These are phyloP conservation scores for Cadophora malorum DNA, from an alignment of 2,329 filamentous ascomycete genomes.

Conservation along the genomic window DNA sequence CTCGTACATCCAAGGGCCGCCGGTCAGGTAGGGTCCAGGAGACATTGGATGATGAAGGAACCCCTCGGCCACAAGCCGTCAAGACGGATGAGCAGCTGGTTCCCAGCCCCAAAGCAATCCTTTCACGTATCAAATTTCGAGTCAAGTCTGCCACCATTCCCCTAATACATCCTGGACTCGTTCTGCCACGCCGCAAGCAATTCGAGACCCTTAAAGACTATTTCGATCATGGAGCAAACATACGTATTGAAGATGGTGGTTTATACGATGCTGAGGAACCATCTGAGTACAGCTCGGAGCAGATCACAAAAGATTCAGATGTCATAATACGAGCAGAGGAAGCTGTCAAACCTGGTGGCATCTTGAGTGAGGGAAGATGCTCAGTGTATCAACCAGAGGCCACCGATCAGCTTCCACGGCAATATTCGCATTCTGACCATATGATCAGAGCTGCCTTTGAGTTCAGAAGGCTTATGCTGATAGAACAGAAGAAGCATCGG, in stretches of 20 bases:
- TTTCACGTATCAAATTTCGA: conserved; percentile 57
- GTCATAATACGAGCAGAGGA: conserved; percentile 73
- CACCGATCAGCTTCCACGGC: conserved; percentile 73
- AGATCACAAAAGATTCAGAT: conserved; percentile 70
- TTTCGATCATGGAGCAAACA: conserved; percentile 55
- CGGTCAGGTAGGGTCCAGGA: conserved; percentile 39
- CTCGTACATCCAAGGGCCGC: conserved; percentile 34
- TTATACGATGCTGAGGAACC: conserved; percentile 61
- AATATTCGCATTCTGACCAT: conserved; percentile 90
- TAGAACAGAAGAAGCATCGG: conserved; percentile 80
- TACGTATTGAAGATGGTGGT: conserved; percentile 65
- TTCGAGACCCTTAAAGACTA: conserved; percentile 64
- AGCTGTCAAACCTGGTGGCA: conserved; percentile 76
- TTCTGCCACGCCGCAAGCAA: conserved; percentile 57
- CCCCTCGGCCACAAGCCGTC: conserved; percentile 19
- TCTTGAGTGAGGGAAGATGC: conserved; percentile 74
- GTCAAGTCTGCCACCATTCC: conserved; percentile 58
- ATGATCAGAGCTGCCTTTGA: conserved; percentile 79
- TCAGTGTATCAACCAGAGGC: conserved; percentile 76
- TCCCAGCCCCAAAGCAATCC: conserved; percentile 39
- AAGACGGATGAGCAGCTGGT: conserved; percentile 34
- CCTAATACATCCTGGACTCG: conserved; percentile 64
- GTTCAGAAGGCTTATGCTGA: conserved; percentile 79
- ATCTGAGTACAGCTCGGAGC: conserved; percentile 63
- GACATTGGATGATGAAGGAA: conserved; percentile 32